phyloP scores from a whole-genome alignment of 768 basidiomycete species.

The Suillus occidentalis region DNA sequence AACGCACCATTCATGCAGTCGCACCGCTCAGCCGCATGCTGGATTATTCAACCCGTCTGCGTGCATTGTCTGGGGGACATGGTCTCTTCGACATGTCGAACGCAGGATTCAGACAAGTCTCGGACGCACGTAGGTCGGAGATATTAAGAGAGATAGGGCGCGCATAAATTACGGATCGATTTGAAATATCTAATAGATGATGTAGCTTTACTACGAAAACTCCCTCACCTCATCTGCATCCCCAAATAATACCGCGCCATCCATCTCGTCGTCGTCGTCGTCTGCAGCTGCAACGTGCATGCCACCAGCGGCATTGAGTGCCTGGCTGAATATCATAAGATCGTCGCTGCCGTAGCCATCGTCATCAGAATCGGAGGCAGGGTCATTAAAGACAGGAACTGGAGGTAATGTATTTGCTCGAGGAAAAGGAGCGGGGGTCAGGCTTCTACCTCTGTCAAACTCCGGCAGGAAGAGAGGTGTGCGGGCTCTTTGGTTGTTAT shows the following conservation, averaged over 20 bases:
- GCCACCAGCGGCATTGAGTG: constrained; percentile 57
- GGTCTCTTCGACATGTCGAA: constrained; percentile 77
- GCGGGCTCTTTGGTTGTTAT: constrained; percentile 37
- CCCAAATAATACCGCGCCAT: constrained; percentile 71
- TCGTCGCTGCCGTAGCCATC: constrained; percentile 44
- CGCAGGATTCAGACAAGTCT: constrained; percentile 75
- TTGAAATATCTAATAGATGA: constrained; percentile 12
- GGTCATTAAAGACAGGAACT: constrained; percentile 43
- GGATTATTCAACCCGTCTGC: constrained; percentile 75
- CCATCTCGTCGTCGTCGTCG: constrained; percentile 78
- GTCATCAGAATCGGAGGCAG: constrained; percentile 30
- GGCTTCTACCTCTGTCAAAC: constrained; percentile 40
- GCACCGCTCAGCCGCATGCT: constrained; percentile 83
- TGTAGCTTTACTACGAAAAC: constrained; percentile 37
- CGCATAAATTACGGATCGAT: constrained; percentile 38
- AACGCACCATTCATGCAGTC: constrained; percentile 66
- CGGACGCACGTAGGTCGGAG: constrained; percentile 59
- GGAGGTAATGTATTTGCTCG: constrained; percentile 33
- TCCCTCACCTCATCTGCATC: constrained; percentile 80
- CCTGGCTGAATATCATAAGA: constrained; percentile 77
- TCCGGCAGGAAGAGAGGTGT: constrained; percentile 81
- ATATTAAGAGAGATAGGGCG: constrained; percentile 81
- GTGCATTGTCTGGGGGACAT: constrained; percentile 81
- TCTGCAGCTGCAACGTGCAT: constrained; percentile 58
- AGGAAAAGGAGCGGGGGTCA: constrained; percentile 38